Conservation (phyloP, 2,329 filamentous ascomycete species). For the Zymoseptoria pseudotritici region DNA sequence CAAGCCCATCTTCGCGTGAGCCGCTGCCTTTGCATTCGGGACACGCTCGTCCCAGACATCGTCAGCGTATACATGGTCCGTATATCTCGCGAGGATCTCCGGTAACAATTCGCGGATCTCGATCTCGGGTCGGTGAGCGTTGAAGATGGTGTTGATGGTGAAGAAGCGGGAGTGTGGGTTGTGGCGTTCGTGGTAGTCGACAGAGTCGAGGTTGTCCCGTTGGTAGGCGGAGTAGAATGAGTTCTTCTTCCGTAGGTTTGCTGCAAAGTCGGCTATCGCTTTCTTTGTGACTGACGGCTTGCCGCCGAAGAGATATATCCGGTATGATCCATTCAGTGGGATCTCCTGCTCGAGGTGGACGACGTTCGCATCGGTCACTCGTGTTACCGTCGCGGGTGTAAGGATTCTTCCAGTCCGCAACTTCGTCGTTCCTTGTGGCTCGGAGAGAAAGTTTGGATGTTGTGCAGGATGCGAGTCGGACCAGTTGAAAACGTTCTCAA, state of each 20-base stretch:
- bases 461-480: slow-evolving; percentile 63
- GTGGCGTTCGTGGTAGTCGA: slow-evolving; percentile 71
- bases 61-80: slow-evolving; percentile 78
- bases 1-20: slow-evolving; percentile 82
- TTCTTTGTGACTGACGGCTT: slow-evolving; percentile 49
- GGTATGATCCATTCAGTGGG: slow-evolving; percentile 79
- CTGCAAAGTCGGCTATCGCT: slow-evolving; percentile 64
- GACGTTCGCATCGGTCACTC: slow-evolving; percentile 80
- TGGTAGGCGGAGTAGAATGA: slow-evolving; percentile 67
- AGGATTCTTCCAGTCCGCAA: slow-evolving; percentile 69
- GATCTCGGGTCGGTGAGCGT: slow-evolving; percentile 58
- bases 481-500: slow-evolving; percentile 79
- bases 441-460: slow-evolving; percentile 61
- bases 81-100: slow-evolving; percentile 62
- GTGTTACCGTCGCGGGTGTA: slow-evolving; percentile 71
- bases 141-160: slow-evolving; percentile 70
- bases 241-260: slow-evolving; percentile 53
- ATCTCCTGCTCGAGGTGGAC: slow-evolving; percentile 87
- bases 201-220: slow-evolving; percentile 52
- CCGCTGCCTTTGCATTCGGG: slow-evolving; percentile 61
- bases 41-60: slow-evolving; percentile 68
- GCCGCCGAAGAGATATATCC: slow-evolving; percentile 81
- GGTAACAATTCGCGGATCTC: slow-evolving; percentile 68
- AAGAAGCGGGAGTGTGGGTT: slow-evolving; percentile 81
- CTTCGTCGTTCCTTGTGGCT: slow-evolving; percentile 46